These are phyloP conservation scores for Yamagishiella unicocca DNA, from an alignment of 139 green algal species.

Conservation along the genomic window DNA sequence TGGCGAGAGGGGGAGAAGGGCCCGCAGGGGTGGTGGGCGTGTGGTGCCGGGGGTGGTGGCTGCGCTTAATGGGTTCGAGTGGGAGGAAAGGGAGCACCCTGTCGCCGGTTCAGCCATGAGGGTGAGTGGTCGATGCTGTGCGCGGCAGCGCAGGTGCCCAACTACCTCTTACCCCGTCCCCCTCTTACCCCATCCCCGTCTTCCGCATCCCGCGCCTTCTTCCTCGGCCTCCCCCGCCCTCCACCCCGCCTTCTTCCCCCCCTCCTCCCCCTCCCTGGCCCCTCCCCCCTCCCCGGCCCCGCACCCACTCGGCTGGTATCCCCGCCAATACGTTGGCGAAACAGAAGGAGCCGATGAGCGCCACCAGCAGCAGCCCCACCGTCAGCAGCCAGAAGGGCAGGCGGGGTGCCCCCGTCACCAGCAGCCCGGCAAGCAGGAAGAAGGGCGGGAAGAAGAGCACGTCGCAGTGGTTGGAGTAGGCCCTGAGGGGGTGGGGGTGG, in stretches of 20 bases:
- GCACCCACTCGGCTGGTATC: not conserved
- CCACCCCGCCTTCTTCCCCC: not conserved
- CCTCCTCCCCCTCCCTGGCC: not conserved
- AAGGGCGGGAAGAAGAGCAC: conserved; percentile 36
- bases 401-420: not conserved
- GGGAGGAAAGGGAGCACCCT: not conserved
- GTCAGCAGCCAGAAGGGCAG: conserved; percentile 37
- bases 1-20: not conserved
- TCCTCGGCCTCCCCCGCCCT: not conserved
- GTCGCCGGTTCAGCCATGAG: not conserved
- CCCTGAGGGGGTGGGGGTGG: not conserved
- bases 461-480: conserved; percentile 25
- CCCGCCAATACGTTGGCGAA: not conserved
- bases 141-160: too few relatives aligned
- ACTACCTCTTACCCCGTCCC: not conserved
- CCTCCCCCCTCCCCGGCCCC: not conserved
- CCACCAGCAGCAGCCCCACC: not conserved
- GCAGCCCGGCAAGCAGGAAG: not conserved
- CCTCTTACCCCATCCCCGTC: not conserved
- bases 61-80: not conserved
- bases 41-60: too few relatives aligned
- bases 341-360: not conserved
- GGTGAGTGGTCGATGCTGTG: too few relatives aligned
- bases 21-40: not conserved
- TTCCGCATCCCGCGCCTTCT: not conserved